phyloP scores from a whole-genome alignment of 371 early-diverging fungal species.

The Zychaea mexicana region DNA sequence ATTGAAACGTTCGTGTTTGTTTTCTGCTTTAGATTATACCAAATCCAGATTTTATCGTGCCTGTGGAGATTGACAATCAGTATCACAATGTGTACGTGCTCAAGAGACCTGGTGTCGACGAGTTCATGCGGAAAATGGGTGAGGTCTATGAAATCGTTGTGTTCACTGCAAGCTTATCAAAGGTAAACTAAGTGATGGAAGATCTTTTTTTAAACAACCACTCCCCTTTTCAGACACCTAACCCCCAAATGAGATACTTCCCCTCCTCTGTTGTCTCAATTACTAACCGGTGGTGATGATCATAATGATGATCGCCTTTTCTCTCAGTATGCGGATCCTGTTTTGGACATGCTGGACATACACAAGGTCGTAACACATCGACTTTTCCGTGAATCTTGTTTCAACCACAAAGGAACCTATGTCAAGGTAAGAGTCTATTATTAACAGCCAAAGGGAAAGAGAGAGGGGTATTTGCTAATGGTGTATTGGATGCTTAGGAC shows the following conservation, averaged over 20 bases:
- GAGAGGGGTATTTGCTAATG: background rate
- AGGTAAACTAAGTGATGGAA: slow-evolving; percentile 54
- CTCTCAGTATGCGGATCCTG: slow-evolving; percentile 94
- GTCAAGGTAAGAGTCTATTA: slow-evolving; percentile 77
- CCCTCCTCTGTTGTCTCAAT: background rate
- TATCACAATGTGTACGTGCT: slow-evolving; percentile 94
- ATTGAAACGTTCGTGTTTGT: background rate
- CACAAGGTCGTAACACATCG: slow-evolving; percentile 85
- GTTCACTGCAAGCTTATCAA: slow-evolving; percentile 94
- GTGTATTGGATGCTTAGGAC: slow-evolving; percentile 51
- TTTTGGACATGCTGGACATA: slow-evolving; percentile 90
- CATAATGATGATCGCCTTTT: slow-evolving; percentile 2
- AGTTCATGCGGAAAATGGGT: slow-evolving; percentile 87
- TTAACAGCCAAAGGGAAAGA: background rate
- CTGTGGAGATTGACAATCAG: slow-evolving; percentile 89
- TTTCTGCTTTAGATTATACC: slow-evolving; percentile 59
- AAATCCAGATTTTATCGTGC: slow-evolving; percentile 86
- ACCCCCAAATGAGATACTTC: no score
- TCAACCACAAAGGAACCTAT: slow-evolving; percentile 92
- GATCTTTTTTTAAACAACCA: background rate
- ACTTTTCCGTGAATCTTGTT: slow-evolving; percentile 96
- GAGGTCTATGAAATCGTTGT: slow-evolving; percentile 92
- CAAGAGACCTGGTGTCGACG: slow-evolving; percentile 95
- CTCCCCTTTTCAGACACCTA: no score
- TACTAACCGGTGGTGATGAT: no score